Conservation (phyloP, 2,329 filamentous ascomycete species). For the Claviceps africana region DNA sequence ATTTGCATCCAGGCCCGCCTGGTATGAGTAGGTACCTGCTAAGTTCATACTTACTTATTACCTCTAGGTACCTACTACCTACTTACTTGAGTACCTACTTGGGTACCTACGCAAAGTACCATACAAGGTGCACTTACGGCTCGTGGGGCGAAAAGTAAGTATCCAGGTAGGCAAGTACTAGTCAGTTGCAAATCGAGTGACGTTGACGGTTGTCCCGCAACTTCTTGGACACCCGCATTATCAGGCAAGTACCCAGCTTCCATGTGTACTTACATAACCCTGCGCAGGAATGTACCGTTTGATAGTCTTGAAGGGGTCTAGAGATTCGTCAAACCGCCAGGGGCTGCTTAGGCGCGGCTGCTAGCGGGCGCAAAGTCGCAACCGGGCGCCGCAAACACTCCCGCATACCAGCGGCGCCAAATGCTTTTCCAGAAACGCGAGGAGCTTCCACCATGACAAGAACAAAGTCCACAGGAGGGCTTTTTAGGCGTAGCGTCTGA, state of each 20-base stretch:
- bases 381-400: background rate
- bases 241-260: background rate
- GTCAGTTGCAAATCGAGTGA: background rate
- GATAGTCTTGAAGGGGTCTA: background rate
- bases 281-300: background rate
- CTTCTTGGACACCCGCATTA: background rate
- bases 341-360: background rate
- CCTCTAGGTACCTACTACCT: no score
- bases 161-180: no score
- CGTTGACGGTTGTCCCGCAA: background rate
- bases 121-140: background rate
- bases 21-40: background rate
- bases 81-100: background rate
- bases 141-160: background rate
- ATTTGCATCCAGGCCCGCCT: no score
- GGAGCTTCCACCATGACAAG: constrained; percentile 1
- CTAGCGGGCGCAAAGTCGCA: background rate
- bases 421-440: constrained; percentile 4
- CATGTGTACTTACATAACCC: background rate
- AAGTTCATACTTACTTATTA: no score
- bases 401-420: background rate
- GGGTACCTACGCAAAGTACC: background rate
- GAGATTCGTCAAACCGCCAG: background rate
- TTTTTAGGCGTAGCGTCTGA: background rate
- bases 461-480: background rate